Evolutionary conservation across 2,329 filamentous ascomycete species (phyloP), one percentile per base, ranked within the genome.

Genomic region (Aspergillus eucalypticola): DNA sequence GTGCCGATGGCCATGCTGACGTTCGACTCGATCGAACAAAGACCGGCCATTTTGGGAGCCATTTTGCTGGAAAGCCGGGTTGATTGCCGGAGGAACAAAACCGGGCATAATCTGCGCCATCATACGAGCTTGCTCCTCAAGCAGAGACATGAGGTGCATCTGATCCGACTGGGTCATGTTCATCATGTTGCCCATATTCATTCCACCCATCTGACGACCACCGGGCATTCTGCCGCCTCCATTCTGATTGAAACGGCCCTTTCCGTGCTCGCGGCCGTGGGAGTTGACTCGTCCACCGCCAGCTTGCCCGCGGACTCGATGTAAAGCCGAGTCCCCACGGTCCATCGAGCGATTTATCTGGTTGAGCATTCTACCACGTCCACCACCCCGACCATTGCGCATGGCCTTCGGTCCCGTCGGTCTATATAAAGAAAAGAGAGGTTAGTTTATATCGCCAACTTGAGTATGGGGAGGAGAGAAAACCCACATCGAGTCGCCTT

Each of bases 391-490:
- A 55, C 86, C 86, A 73, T 90, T 91, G 71, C 95, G 90, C 92
- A 98, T 96, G 35, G 93, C 92, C 75, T 93, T 95, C 17, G 95
- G 95, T 59, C 94, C 95, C 54, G 92, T 98, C 8, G 95, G 95
- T 71, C 94, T 97, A 60, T 7, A 27, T 6, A 2, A 41, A 8
- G 60, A 39, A 8, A 56, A 53, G 38, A 8, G 50, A 35, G 19
- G 60, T 85, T 76, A 85, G 81, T 72, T 58, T 62, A 21, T 64
- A 59, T 60, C 44, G 41, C 6, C 17, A 44, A 35, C n/a, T 25
- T 17, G 2, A 15, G n/a, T 23, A 15, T 58, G 21, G 32, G 21
- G 27, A 19, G 27, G 29, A 35, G 11, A 29, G n/a, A 54, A 54
- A 56, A 72, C 74, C 66, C 68, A 78, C 78, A 78, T 73, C 55